Percentiles rank a stretch among this genome's conserved stretches.
phyloP scores from a whole-genome alignment of 2,329 filamentous ascomycete species.

The Fusarium tuaranense region DNA sequence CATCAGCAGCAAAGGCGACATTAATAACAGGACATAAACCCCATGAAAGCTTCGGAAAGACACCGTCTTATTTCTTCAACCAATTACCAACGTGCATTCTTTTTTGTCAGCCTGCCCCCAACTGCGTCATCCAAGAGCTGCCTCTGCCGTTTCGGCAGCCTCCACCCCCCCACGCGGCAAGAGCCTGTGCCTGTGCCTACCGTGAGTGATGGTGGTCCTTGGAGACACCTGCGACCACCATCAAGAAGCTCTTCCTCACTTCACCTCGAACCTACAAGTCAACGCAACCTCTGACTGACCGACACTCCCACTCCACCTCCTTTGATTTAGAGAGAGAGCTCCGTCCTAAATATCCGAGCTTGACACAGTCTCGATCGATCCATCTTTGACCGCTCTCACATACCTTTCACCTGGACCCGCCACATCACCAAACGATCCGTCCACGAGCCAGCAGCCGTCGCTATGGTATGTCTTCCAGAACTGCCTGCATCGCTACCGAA shows the following conservation, averaged over 20 bases:
- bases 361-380: neutral
- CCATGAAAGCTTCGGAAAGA: too few species aligned
- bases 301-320: neutral
- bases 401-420: conserved; percentile 10
- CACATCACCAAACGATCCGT: conserved; percentile 10
- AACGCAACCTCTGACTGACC: neutral
- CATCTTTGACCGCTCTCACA: conserved; percentile 33
- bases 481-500: neutral
- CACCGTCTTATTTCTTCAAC: neutral
- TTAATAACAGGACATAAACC: neutral
- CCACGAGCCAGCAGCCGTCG: conserved; percentile 13
- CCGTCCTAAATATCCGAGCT: neutral
- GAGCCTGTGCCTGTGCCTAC: conserved; percentile 15
- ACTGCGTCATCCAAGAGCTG: conserved; percentile 52
- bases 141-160: conserved; percentile 40
- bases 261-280: neutral
- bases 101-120: conserved; percentile 21
- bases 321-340: neutral
- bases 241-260: conserved; percentile 22
- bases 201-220: conserved; percentile 3
- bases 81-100: neutral
- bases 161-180: conserved; percentile 32
- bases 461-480: conserved; percentile 36
- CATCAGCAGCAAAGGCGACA: neutral
- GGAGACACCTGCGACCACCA: conserved; percentile 25